A percentile compares a stretch with the other conserved stretches of the same genome.
Evolutionary conservation across 2,329 filamentous ascomycete species (phyloP).

Genomic region (Colletotrichum noveboracense): DNA sequence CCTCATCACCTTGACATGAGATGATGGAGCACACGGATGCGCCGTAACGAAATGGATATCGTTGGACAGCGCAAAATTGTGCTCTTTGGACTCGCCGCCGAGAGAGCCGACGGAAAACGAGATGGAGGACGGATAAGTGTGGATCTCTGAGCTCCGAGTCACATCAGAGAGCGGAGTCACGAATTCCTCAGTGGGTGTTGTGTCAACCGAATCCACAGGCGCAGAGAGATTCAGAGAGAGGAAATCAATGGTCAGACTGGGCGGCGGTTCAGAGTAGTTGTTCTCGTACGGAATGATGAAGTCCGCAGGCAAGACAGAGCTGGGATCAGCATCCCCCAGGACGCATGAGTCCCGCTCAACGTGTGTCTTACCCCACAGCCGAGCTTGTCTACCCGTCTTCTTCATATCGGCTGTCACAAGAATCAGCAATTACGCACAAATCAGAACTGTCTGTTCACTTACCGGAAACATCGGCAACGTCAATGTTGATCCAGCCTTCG

Average conservation of each 20-base stretch:
- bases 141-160: constrained; percentile 33
- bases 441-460: constrained; percentile 27
- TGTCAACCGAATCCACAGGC: constrained; percentile 47
- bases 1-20: constrained; percentile 61
- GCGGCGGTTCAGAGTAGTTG: constrained; percentile 52
- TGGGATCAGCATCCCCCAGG: constrained; percentile 61
- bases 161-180: constrained; percentile 41
- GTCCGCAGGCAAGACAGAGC: constrained; percentile 62
- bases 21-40: constrained; percentile 66
- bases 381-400: constrained; percentile 58
- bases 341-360: constrained; percentile 67
- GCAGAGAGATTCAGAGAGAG: constrained; percentile 54
- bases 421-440: constrained; percentile 4
- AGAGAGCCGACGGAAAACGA: constrained; percentile 44
- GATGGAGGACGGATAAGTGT: constrained; percentile 44
- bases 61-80: constrained; percentile 54
- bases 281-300: constrained; percentile 67
- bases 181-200: constrained; percentile 49
- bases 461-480: constrained; percentile 59
- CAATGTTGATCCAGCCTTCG: constrained; percentile 66
- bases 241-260: constrained; percentile 54
- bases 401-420: constrained; percentile 49
- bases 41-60: constrained; percentile 71
- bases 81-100: constrained; percentile 44
- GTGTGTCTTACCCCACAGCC: constrained; percentile 64